These are phyloP conservation scores for Ceriops decandra DNA, from an alignment of 345 rosid species.

Conservation along the genomic window DNA sequence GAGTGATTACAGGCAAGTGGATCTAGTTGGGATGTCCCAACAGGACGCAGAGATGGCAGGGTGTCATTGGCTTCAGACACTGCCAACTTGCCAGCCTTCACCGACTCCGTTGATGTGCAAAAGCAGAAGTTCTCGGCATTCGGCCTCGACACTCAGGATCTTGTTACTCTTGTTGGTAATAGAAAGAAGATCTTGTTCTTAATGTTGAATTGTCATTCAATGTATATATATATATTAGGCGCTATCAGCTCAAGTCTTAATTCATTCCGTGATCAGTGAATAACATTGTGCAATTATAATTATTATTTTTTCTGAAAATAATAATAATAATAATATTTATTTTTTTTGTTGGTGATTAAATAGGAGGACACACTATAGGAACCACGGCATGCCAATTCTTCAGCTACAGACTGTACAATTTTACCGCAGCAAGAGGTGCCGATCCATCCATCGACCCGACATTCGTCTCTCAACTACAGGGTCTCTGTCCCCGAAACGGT, in stretches of 20 bases:
- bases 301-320: too few relatives aligned
- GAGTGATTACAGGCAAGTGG: slow-evolving; percentile 1
- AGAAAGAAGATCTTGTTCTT: not conserved
- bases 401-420: slow-evolving; percentile 45
- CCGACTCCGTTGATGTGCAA: slow-evolving; percentile 44
- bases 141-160: slow-evolving; percentile 49
- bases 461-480: slow-evolving; percentile 41
- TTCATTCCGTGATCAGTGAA: too few relatives aligned
- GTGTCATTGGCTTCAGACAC: slow-evolving; percentile 35
- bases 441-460: slow-evolving; percentile 43
- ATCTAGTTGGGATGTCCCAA: slow-evolving; percentile 15
- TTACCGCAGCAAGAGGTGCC: slow-evolving; percentile 26
- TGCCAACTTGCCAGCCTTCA: slow-evolving; percentile 46
- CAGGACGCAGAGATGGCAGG: slow-evolving; percentile 61
- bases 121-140: slow-evolving; percentile 44
- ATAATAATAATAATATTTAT: too few relatives aligned
- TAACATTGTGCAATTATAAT: too few relatives aligned
- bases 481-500: slow-evolving; percentile 48
- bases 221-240: too few relatives aligned
- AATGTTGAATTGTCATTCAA: too few relatives aligned
- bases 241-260: too few relatives aligned
- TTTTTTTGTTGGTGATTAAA: too few relatives aligned
- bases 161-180: slow-evolving; percentile 63
- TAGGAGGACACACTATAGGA: slow-evolving; percentile 67
- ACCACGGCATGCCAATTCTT: slow-evolving; percentile 51